phyloP scores from a whole-genome alignment of 225 moss, liverwort and hornwort genomes.

The Ulota crispa region DNA sequence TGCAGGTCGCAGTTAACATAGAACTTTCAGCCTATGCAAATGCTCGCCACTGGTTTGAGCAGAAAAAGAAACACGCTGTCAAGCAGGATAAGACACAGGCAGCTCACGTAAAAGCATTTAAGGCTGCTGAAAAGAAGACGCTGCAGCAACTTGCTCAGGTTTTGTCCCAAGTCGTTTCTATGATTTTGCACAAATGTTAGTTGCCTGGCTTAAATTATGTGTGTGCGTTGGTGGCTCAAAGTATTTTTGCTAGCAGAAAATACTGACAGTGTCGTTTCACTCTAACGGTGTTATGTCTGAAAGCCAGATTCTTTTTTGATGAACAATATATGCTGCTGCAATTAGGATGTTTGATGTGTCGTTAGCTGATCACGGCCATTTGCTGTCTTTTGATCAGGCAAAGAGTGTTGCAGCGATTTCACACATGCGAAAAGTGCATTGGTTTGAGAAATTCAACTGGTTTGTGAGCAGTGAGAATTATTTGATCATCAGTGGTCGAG shows the following conservation, averaged over 20 bases:
- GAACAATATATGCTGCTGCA: neutral
- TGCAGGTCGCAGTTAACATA: constrained; percentile 82
- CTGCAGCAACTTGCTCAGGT: constrained; percentile 91
- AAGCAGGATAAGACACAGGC: constrained; percentile 95
- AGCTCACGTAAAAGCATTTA: constrained; percentile 88
- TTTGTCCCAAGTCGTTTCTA: neutral
- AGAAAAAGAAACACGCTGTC: constrained; percentile 86
- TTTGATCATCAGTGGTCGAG: constrained; percentile 90
- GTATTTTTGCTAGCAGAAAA: constrained; percentile 4
- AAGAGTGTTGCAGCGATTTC: constrained; percentile 93
- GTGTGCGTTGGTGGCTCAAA: neutral
- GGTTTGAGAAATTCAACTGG: constrained; percentile 99
- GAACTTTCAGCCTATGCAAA: constrained; percentile 87
- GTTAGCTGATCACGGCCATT: constrained; percentile 5
- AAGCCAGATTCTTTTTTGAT: neutral
- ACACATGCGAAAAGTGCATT: constrained; percentile 90
- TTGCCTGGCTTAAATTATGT: neutral
- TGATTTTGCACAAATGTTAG: constrained; percentile 3
- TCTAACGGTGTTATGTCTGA: neutral
- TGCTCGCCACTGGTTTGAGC: constrained; percentile 92
- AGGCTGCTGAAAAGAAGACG: constrained; percentile 90
- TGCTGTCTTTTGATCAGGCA: constrained; percentile 50
- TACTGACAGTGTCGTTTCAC: neutral
- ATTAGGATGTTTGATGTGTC: neutral
- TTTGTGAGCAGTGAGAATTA: constrained; percentile 92